Evolutionary conservation across 225 moss, liverwort and hornwort species (phyloP).

Genomic region (Anthoceros angustus): DNA sequence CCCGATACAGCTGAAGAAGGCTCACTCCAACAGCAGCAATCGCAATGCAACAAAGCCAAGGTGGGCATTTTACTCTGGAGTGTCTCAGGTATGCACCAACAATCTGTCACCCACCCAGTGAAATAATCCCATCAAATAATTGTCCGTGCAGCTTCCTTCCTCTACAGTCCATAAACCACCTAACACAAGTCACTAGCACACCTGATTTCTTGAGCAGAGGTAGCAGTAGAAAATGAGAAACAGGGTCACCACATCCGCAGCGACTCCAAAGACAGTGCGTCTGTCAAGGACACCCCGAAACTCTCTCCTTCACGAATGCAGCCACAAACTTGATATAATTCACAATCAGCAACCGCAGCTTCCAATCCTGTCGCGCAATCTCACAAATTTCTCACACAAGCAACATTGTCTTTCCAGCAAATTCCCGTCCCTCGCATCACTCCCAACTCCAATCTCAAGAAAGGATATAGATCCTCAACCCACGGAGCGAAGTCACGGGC

Average conservation of each 20-base stretch:
- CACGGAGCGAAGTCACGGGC: background rate
- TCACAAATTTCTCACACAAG: background rate
- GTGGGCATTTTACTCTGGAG: background rate
- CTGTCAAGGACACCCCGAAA: background rate
- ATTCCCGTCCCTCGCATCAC: background rate
- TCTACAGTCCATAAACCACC: background rate
- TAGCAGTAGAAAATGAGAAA: background rate
- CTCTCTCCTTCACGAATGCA: background rate
- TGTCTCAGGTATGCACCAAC: background rate
- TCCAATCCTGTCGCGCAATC: background rate
- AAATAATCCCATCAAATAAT: background rate
- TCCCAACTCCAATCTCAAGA: background rate
- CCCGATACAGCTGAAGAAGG: background rate
- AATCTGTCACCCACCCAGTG: background rate
- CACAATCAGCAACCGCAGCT: background rate
- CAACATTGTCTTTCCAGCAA: background rate
- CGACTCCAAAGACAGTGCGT: background rate
- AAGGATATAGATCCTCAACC: conserved; percentile 2
- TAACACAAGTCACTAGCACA: background rate
- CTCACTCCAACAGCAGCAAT: background rate
- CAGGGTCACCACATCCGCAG: background rate
- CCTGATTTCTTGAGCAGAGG: background rate
- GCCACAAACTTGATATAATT: background rate
- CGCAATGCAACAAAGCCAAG: background rate
- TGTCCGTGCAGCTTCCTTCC: background rate